phyloP scores from a whole-genome alignment of 2,329 filamentous ascomycete genomes.

The Stagonosporopsis cucurbitacearum region DNA sequence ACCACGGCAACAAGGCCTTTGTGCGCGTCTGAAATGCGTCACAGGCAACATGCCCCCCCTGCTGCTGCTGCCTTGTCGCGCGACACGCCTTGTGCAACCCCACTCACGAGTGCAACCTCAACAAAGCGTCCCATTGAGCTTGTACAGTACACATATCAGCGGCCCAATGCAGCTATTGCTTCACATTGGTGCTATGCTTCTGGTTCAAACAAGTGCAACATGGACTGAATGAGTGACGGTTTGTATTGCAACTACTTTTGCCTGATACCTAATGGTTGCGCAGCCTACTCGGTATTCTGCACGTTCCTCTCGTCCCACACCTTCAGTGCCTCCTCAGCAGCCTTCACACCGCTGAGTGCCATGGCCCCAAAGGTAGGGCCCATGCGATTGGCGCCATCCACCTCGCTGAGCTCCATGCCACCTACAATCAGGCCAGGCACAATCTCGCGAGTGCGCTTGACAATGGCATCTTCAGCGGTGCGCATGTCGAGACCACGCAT shows the following conservation, averaged over 20 bases:
- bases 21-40: constrained; percentile 14
- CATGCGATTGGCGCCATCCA: constrained; percentile 92
- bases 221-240: constrained; percentile 5
- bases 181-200: background rate
- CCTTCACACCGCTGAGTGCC: constrained; percentile 86
- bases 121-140: background rate
- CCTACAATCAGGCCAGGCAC: constrained; percentile 89
- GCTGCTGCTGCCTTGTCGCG: background rate
- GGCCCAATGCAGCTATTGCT: background rate
- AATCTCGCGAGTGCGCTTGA: constrained; percentile 88
- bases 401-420: constrained; percentile 90
- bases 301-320: constrained; percentile 79
- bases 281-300: constrained; percentile 67
- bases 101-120: background rate
- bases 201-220: too few species aligned
- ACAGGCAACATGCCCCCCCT: constrained; percentile 8
- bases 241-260: constrained; percentile 7
- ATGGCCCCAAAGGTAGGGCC: constrained; percentile 89
- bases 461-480: constrained; percentile 87
- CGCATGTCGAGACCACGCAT: constrained; percentile 97
- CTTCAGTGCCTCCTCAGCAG: constrained; percentile 82
- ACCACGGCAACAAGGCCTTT: constrained; percentile 1
- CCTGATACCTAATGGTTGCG: too few species aligned
- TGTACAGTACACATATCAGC: too few species aligned
- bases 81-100: constrained; percentile 10